phyloP scores from a whole-genome alignment of 176 grass and related monocot species.

The Oryza meyeriana region DNA sequence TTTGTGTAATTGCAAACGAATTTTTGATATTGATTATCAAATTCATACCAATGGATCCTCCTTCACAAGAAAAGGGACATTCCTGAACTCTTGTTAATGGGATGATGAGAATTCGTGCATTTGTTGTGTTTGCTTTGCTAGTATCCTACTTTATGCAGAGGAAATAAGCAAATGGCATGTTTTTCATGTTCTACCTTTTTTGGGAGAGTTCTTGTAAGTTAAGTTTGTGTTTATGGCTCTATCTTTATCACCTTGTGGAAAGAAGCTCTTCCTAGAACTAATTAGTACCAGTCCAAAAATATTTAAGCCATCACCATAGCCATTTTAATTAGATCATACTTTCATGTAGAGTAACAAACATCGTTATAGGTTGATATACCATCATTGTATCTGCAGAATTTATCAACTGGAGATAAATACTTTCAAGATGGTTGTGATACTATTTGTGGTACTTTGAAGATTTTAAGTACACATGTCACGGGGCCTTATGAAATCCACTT shows the following conservation, averaged over 20 bases:
- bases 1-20: background rate
- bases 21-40: background rate
- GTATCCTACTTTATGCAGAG: background rate
- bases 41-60: background rate
- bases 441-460: background rate
- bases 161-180: background rate
- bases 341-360: background rate
- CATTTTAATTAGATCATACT: background rate
- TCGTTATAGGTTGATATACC: background rate
- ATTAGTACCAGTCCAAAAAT: background rate
- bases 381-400: background rate
- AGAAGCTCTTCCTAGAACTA: background rate
- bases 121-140: background rate
- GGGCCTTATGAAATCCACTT: background rate
- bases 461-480: background rate
- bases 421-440: background rate
- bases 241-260: background rate
- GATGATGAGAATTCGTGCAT: background rate
- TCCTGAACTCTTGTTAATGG: background rate
- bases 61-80: background rate
- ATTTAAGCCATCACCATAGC: background rate
- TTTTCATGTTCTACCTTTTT: background rate
- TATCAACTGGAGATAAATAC: background rate
- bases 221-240: background rate
- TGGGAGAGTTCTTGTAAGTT: background rate